Evolutionary conservation across 345 rosid species (phyloP), one percentile per base, ranked within the genome.

Genomic region (Boechera stricta): DNA sequence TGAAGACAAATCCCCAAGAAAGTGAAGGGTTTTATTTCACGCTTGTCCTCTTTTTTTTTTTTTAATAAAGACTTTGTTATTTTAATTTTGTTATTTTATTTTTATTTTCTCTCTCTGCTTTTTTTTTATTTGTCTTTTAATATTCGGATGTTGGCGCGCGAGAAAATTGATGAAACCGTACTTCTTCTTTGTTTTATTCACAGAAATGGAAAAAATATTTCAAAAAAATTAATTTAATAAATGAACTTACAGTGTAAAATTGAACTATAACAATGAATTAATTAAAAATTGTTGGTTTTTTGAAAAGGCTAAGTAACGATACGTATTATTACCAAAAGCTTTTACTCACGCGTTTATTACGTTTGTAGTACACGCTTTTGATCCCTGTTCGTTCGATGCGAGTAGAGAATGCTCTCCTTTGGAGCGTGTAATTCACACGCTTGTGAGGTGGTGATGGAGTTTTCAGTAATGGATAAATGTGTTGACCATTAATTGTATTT

Each of bases 11-110:
- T 1, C 75, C 70, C 48, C 33, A 48, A 75, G 86, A 75, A 77
- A 84, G 80, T 62, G 87, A 84, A 77, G 86, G 87, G 85, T 82
- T 91, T 86, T 67, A 33, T 71, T 64, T 83, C 91, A 87, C 92
- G 91, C 88, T 81, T 85, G 87, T 81, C 77, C 67, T 80, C 69
- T 54, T 59, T 71, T 44, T 35, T 52, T 24, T 26, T 6, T 36
- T 10, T 59, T 44, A 3, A 3, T 44, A 44, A 42, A 42, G 48
- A 44, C 13, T 5, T 39, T 5, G n/a, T 42, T 2, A 51, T 65
- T 47, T 61, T 74, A 45, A 11, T 10, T 66, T 38, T 48, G 7
- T 26, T 12, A 48, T 33, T 31, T 61, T 9, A 16, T 36, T 47
- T 35, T 18, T 49, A n/a, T 4, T 47, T 42, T 28, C 12, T 78